Evolutionary conservation across 192 early-diverging fungal species (phyloP), one percentile per base, ranked within the genome.

Genomic region (Coemansia asiatica): DNA sequence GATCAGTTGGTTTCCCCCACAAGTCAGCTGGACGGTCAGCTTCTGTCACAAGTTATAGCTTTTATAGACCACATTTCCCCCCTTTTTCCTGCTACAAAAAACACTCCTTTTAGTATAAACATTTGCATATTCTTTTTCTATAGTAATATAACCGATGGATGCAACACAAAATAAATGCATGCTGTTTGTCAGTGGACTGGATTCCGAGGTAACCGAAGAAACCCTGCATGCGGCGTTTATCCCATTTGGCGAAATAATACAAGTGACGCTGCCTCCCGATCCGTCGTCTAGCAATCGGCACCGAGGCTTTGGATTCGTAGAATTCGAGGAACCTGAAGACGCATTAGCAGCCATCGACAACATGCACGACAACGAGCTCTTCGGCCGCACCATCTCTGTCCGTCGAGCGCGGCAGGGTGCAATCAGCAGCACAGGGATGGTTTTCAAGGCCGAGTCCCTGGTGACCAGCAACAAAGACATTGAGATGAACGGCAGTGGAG

Each of bases 271-370:
- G 46, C 94, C 95, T 3, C 82, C 85, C 10, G 94, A 96, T 79
- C 85, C 88, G 13, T 83, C 85, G 26, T 89, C 91, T n/a, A 83
- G 89, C 33, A 89, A 88, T 60, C 79, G 79, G 28, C 95, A 97
- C 75, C 87, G 95, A 38, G 97, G 97, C 10, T 98, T 98, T 73
- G 95, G 91, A 13, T 97, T 99, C 78, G 84, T 99, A 18, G 94
- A 97, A 74, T 99, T 92, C 70, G 96, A 97, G 69, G 74, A 83
- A 16, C 67, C 87, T 7, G 88, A 85, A 31, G 96, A 99, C 81
- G 92, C 93, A 2, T 25, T 68, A 46, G 93, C 90, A 21, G 95
- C 97, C n/a, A 87, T 92, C 53, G 92, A 95, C 70, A 99, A 99
- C 84, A 94, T 99, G 95, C 75, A 93, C 66, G 74, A 89, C 26